A percentile compares a stretch with the other conserved stretches of the same genome.
Conservation (phyloP, 768 basidiomycete genomes). For the Suillus lakei region DNA sequence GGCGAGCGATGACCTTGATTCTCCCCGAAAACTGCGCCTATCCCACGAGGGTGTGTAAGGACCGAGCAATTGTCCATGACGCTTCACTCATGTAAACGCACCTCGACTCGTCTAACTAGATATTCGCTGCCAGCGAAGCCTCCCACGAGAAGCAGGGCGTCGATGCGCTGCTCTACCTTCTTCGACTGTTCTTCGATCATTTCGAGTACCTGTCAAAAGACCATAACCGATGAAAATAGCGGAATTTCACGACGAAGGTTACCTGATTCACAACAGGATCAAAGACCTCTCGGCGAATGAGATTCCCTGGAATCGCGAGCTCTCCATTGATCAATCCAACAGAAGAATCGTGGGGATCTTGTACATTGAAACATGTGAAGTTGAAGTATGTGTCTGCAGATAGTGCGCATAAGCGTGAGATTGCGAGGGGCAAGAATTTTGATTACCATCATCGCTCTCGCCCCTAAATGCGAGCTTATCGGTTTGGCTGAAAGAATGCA, state of each 20-base stretch:
- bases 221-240: slow-evolving; percentile 14
- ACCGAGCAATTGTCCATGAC: slow-evolving; percentile 16
- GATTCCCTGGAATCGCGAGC: slow-evolving; percentile 78
- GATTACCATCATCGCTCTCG: slow-evolving; percentile 72
- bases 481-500: slow-evolving; percentile 88
- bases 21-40: slow-evolving; percentile 69
- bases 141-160: slow-evolving; percentile 88
- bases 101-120: slow-evolving; percentile 79
- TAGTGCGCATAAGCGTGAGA: slow-evolving; percentile 10
- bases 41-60: slow-evolving; percentile 12
- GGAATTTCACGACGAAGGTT: slow-evolving; percentile 23
- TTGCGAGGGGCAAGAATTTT: background rate
- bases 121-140: slow-evolving; percentile 90
- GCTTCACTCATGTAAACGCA: slow-evolving; percentile 35
- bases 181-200: slow-evolving; percentile 78
- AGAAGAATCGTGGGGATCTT: slow-evolving; percentile 78
- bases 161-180: slow-evolving; percentile 70
- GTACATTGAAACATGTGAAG: slow-evolving; percentile 89
- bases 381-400: slow-evolving; percentile 77
- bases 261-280: slow-evolving; percentile 87
- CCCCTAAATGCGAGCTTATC: slow-evolving; percentile 84
- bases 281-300: slow-evolving; percentile 83
- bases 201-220: slow-evolving; percentile 61
- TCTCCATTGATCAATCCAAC: slow-evolving; percentile 86
- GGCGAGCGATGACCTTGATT: slow-evolving; percentile 80